These are phyloP conservation scores for Eucalyptus erythrocorys DNA, from an alignment of 345 rosid genomes.

Conservation along the genomic window DNA sequence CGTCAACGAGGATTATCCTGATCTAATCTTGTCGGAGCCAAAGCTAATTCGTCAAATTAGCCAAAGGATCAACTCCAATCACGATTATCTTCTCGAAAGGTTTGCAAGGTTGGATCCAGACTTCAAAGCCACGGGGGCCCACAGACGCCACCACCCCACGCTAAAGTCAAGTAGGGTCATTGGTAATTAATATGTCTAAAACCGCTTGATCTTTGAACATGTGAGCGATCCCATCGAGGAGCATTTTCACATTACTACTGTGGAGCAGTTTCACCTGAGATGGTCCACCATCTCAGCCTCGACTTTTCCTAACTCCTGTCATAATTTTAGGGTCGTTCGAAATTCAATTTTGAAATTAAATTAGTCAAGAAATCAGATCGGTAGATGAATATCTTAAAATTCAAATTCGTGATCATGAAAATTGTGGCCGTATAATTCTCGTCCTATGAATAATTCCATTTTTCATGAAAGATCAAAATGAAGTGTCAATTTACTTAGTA, in stretches of 20 bases:
- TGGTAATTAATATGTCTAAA: neutral
- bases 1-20: neutral
- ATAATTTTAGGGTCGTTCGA: fast-evolving
- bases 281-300: neutral
- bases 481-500: neutral
- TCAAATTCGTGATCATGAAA: neutral
- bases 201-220: neutral
- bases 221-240: neutral
- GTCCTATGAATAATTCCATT: neutral
- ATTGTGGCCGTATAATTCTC: neutral
- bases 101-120: neutral
- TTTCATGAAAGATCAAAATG: neutral
- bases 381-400: neutral
- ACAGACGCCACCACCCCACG: neutral
- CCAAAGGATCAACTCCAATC: neutral
- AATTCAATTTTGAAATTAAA: neutral
- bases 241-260: neutral
- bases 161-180: neutral
- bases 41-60: neutral
- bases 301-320: neutral
- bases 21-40: neutral
- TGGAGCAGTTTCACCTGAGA: neutral
- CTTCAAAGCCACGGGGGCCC: neutral
- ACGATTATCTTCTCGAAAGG: neutral
- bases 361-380: fast-evolving